Evolutionary conservation across 345 rosid genomes (phyloP).

Genomic region (Lenwebbia sp.): DNA sequence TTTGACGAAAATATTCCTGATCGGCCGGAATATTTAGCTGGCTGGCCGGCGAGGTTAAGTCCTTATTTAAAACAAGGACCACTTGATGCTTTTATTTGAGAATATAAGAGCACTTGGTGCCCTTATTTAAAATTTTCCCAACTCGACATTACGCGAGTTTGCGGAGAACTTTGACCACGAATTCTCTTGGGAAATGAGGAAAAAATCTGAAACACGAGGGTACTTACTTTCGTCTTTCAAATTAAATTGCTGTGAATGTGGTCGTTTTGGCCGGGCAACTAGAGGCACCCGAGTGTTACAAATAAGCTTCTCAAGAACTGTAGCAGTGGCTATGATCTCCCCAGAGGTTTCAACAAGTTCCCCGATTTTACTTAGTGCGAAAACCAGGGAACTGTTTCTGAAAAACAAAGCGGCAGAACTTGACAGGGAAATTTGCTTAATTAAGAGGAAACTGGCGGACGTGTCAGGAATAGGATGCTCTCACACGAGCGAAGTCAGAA

Average conservation of each 20-base stretch:
- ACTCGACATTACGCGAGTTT: no score
- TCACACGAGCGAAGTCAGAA: conserved; percentile 90
- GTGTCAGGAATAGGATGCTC: conserved; percentile 97
- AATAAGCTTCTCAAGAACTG: conserved; percentile 22
- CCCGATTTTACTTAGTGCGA: conserved; percentile 83
- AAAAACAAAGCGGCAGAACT: conserved; percentile 96
- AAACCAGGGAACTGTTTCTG: conserved; percentile 80
- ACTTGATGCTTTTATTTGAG: no score
- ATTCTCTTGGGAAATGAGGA: neutral
- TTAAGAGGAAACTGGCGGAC: conserved; percentile 93
- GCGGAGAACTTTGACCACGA: neutral
- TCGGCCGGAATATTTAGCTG: no score
- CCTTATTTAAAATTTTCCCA: no score
- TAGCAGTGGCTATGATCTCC: conserved; percentile 71
- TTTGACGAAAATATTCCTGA: no score
- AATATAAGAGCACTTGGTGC: no score
- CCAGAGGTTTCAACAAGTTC: conserved; percentile 57
- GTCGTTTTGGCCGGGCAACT: neutral
- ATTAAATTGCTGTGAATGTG: neutral
- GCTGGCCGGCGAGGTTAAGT: no score
- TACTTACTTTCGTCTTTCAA: neutral
- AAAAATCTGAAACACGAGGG: neutral
- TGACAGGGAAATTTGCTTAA: conserved; percentile 94
- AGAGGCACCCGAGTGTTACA: neutral
- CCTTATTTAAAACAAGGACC: no score